Base-by-base conservation (phyloP, 1,284 basidiomycete species). In the Gymnopus androsaceus region DNA sequence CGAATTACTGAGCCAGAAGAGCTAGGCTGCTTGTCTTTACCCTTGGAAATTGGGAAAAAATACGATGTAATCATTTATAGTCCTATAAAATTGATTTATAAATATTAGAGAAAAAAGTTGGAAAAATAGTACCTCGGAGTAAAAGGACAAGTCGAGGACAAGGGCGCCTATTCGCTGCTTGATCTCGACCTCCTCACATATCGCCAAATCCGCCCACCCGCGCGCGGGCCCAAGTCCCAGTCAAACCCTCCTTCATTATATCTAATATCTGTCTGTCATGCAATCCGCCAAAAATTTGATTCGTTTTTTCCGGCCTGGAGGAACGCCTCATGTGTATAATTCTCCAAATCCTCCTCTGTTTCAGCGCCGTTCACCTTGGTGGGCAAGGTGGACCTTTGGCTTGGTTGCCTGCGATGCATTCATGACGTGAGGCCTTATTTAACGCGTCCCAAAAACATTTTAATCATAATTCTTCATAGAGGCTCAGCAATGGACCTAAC, bases 401-500 rank as follows among this genome's bases (percentile, higher is more conserved):
- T 49, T 75, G 30, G 65, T 74, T 36, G 63, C 62, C 3, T 65
- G 68, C 30, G 70, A 75, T 61, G 42, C 72, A n/a, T 55, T 71
- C 54, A 62, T 71, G 56, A 70, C 69, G 73, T 74, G 54, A 64
- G 71, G 67, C 23, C 34, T 30, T 25, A 21, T 25, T 25, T 23
- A 51, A 27, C 37, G 41, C 15, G 37, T 23, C 19, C 47, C 33
- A 9, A 23, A 28, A 25, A 27, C 30, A 27, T 50, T 38, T 3
- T 21, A 28, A 42, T 58, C 41, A 28, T 17, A 33, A 38, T 58
- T 42, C 27, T 17, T 23, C n/a, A 21, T 47, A 73, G 72, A 30
- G 66, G 66, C 2, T 62, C 68, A 2, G 67, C 69, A 41, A 67
- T 68, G 38, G 74, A 76, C 52, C 61, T 75, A n/a, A 68, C 69